Evolutionary conservation across 164 flowering plant genomes (phyloP).

Genomic region (Magnolia officinalis): DNA sequence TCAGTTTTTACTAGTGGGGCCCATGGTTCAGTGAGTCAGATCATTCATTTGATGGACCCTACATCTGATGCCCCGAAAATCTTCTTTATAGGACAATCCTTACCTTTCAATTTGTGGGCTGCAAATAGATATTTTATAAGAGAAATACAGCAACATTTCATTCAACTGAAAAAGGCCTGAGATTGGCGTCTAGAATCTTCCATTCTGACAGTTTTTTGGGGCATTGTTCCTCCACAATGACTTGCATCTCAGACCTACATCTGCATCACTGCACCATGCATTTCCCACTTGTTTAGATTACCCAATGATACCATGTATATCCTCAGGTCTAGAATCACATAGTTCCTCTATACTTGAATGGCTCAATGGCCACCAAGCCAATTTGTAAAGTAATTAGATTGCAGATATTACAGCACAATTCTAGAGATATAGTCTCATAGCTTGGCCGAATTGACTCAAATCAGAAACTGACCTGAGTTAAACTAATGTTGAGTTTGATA

Average conservation of each 20-base stretch:
- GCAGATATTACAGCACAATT: not conserved
- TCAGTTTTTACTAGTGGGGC: not conserved
- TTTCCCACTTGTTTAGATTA: too few species aligned
- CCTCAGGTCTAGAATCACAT: not conserved
- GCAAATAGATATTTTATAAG: too few species aligned
- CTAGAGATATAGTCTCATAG: not conserved
- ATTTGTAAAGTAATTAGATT: not conserved
- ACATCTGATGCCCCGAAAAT: not conserved
- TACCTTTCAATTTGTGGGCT: not conserved
- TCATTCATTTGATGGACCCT: not conserved
- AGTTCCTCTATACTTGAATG: too few species aligned
- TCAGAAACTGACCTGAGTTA: not conserved
- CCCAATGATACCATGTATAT: not conserved
- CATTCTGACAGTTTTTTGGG: not conserved
- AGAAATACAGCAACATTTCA: not conserved
- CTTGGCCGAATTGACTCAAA: not conserved
- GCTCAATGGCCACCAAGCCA: not conserved
- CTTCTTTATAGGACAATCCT: not conserved
- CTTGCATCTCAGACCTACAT: not conserved
- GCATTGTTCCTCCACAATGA: not conserved
- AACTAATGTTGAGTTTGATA: not conserved
- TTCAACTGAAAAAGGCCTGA: not conserved
- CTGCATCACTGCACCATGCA: not conserved
- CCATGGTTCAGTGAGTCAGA: not conserved
- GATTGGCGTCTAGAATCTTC: not conserved